A percentile compares a stretch with the other conserved stretches of the same genome.
Evolutionary conservation across 2,329 filamentous ascomycete genomes (phyloP).

Genomic region (Pseudogymnoascus sp.): DNA sequence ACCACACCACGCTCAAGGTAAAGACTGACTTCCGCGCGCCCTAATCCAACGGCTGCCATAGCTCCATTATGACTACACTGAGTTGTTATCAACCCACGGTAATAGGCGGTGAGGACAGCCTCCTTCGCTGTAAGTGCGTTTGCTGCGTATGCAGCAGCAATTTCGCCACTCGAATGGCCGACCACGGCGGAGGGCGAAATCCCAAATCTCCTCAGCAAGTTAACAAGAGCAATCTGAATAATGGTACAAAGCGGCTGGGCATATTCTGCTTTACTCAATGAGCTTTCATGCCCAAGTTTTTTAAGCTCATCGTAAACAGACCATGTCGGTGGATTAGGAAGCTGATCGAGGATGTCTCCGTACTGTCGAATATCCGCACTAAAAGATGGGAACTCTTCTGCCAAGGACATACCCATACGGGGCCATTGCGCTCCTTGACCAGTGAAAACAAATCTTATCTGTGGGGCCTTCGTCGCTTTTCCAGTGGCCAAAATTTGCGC

Average conservation of each 20-base stretch:
- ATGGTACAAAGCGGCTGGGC: slow-evolving; percentile 38
- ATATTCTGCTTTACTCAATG: slow-evolving; percentile 36
- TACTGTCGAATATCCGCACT: neutral
- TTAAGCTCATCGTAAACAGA: neutral
- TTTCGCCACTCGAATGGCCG: slow-evolving; percentile 42
- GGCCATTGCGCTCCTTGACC: slow-evolving; percentile 23
- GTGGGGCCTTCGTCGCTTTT: neutral
- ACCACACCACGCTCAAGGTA: slow-evolving; percentile 15
- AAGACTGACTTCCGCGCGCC: slow-evolving; percentile 16
- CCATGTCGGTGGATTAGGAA: neutral
- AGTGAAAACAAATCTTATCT: slow-evolving; percentile 16
- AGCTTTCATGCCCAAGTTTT: slow-evolving; percentile 23
- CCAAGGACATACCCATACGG: slow-evolving; percentile 15
- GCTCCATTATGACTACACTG: slow-evolving; percentile 30
- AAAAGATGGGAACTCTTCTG: slow-evolving; percentile 13
- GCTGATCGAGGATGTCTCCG: neutral
- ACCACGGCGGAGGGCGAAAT: slow-evolving; percentile 32
- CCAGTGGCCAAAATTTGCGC: neutral
- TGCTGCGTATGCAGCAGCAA: slow-evolving; percentile 38
- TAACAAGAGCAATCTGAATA: slow-evolving; percentile 38
- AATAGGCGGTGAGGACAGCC: slow-evolving; percentile 39
- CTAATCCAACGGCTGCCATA: slow-evolving; percentile 45
- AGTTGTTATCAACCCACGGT: slow-evolving; percentile 27
- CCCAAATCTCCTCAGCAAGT: slow-evolving; percentile 35
- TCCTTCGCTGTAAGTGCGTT: slow-evolving; percentile 27